Base-by-base conservation (phyloP, 331 rosid genomes). In the Pyracantha coccinea region DNA sequence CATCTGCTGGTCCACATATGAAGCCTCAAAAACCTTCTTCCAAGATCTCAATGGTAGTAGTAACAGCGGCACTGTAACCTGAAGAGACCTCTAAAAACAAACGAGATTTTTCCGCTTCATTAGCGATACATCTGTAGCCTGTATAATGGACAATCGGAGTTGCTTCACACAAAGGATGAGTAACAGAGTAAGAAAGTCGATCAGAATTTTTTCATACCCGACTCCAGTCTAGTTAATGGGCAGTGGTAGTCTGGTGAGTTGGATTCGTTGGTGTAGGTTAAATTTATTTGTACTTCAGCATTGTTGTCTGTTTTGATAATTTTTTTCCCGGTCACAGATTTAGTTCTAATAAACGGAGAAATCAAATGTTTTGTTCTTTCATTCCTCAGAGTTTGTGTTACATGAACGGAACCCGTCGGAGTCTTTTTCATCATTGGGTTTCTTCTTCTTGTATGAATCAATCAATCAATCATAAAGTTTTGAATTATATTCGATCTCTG, bases 1-100 rank as follows among this genome's bases (percentile, higher is more conserved):
- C 17, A 92, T 95, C 71, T 90, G 93, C 87, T 95, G 99, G 99
- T 90, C 99, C 16, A 92, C 97, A 25, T 95, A 95, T 75, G 99
- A 95, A 89, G 96, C 96, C n/a, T 87, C 88, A 25, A 95, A 95
- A 81, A 77, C 87, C 54, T 90, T 90, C 79, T 92, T 95, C 80
- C 90, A 89, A 64, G 92, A 86, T 53, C 68, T 84, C 57, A 90
- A 88, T 19, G 74, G 68, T 24, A 71, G 79, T 72, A 73, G 77
- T 32, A 83, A 68, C 53, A 71, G 64, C 28, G 78, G 81, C 68
- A 83, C 77, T 33, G 74, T 82, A 32, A 85, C 91, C 72, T 86
- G 85, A 85, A 71, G 25, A 73, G 70, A 59, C 64, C 15, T 19
- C n/a, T 41, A n/a, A 68, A 71, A 52, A 73, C 29, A 24, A 50